Conservation (phyloP, 768 basidiomycete species). For the Plicaturopsis crispa region DNA sequence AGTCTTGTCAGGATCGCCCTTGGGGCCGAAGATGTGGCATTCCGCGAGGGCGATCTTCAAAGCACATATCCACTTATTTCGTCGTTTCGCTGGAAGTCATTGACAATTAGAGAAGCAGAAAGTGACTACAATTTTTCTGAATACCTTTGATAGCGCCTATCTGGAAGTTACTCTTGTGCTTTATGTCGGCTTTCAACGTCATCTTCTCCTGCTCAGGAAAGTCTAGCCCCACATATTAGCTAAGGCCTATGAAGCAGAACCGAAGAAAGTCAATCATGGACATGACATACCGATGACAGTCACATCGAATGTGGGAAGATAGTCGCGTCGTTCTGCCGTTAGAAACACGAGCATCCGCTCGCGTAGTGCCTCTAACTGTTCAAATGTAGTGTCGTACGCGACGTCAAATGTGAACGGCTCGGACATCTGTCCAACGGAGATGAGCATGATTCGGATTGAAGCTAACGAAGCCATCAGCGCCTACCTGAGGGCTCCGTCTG, state of each 20-base stretch:
- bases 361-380: slow-evolving; percentile 71
- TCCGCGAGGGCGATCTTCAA: slow-evolving; percentile 68
- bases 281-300: slow-evolving; percentile 45
- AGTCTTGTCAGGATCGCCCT: slow-evolving; percentile 47
- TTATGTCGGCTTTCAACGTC: slow-evolving; percentile 72
- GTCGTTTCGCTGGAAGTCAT: slow-evolving; percentile 53
- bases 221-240: slow-evolving; percentile 30
- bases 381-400: slow-evolving; percentile 67
- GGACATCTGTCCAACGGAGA: slow-evolving; percentile 40
- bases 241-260: background rate
- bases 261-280: background rate
- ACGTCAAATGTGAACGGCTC: slow-evolving; percentile 83
- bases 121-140: slow-evolving; percentile 8
- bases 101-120: slow-evolving; percentile 7
- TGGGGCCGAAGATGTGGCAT: slow-evolving; percentile 62
- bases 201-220: slow-evolving; percentile 78
- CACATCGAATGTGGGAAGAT: slow-evolving; percentile 68
- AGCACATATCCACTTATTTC: slow-evolving; percentile 91
- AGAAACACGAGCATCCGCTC: slow-evolving; percentile 77
- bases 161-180: slow-evolving; percentile 85
- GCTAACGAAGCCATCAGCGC: slow-evolving; percentile 9
- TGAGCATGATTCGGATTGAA: background rate
- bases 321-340: slow-evolving; percentile 65
- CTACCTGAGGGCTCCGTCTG: slow-evolving; percentile 61
- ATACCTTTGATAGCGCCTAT: slow-evolving; percentile 64